A percentile compares a stretch with the other conserved stretches of the same genome.
Evolutionary conservation across 2,329 filamentous ascomycete species (phyloP).

Genomic region (Talaromyces marneffei): DNA sequence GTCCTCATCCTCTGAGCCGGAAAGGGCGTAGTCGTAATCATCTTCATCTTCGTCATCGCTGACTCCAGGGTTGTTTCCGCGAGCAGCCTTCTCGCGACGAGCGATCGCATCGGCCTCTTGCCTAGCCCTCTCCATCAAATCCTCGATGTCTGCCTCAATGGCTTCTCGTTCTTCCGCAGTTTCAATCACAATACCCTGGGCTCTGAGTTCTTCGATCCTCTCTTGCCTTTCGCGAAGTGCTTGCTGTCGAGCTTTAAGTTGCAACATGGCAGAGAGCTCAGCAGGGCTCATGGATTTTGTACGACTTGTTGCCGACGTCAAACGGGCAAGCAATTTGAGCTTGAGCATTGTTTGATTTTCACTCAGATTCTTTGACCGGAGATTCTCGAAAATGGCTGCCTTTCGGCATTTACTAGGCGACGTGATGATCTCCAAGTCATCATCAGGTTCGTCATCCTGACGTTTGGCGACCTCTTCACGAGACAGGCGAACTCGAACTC

Average conservation of each 20-base stretch:
- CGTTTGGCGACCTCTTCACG: constrained; percentile 32
- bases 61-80: constrained; percentile 55
- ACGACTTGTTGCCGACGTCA: constrained; percentile 53
- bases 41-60: constrained; percentile 50
- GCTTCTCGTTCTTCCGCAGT: constrained; percentile 80
- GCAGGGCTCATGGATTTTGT: constrained; percentile 58
- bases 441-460: constrained; percentile 42
- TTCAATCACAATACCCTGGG: constrained; percentile 74
- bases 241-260: constrained; percentile 70
- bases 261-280: constrained; percentile 63
- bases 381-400: constrained; percentile 63
- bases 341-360: constrained; percentile 57
- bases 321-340: constrained; percentile 67
- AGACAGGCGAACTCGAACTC: constrained; percentile 38
- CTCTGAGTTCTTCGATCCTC: constrained; percentile 67
- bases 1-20: constrained; percentile 44
- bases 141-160: constrained; percentile 77
- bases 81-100: constrained; percentile 68
- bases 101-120: constrained; percentile 74
- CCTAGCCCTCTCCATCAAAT: constrained; percentile 78
- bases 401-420: constrained; percentile 37
- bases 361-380: constrained; percentile 58
- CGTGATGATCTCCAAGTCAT: constrained; percentile 58
- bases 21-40: constrained; percentile 41
- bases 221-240: constrained; percentile 71